Base-by-base conservation (phyloP, 1,284 basidiomycete species). In the Austropuccinia psidii region DNA sequence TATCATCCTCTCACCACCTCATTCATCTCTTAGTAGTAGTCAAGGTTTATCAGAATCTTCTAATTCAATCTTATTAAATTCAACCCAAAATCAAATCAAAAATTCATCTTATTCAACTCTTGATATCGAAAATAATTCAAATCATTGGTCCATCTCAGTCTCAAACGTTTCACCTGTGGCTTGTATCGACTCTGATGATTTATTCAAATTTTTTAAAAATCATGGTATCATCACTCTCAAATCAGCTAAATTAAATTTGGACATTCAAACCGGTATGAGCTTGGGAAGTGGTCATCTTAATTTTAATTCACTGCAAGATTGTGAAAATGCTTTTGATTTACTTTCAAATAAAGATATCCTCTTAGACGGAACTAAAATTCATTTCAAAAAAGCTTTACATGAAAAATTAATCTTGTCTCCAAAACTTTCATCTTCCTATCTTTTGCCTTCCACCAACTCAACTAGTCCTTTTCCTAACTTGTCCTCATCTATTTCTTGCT, bases 121-220 rank as follows among this genome's bases (percentile, higher is more conserved):
- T 58, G 21, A 43, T 35, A 49, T 39, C 55, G 24, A 29, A n/a
- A 27, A 43, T 60, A 17, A 21, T 31, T 21, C 24, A 52, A 47
- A 45, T 27, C 33, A 47, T 31, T 70, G 55, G 24, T 50, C 47
- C 2, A 45, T 73, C 27, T 47, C 39, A 8, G 69, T 73, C 11
- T 62, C 45, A n/a, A 73, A 73, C 39, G 19, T 73, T 27, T 73
- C 69, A 17, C 69, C 69, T 13, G 69, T 73, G 11, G 69, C 58
- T 33, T 73, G 69, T 21, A 73, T 73, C 19, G 69, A 73, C 39
- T 52, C 58, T 17, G 69, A 73, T 29, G 69, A 73, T 52, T 47
- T 73, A 19, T 64, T 64, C 55, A 64, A 60, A 61, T 64, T 61
- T 45, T 62, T 62, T 27, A 39, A 35, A 31, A 60, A 60, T 24